Evolutionary conservation across 208 protist species (phyloP).

Genomic region (Acanthamoeba castellanii): DNA sequence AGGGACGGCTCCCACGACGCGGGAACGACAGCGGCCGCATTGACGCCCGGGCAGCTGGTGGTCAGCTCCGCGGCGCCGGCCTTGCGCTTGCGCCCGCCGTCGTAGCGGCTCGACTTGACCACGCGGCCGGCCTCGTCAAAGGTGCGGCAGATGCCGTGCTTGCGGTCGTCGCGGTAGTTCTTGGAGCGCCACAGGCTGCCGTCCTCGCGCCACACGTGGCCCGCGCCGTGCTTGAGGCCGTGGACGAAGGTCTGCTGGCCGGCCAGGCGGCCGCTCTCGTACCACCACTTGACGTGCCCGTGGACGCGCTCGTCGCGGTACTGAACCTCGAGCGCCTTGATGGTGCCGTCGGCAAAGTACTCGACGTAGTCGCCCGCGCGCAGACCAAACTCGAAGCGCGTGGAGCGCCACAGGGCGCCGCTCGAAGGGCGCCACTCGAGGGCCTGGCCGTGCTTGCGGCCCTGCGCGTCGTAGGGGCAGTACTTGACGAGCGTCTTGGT

Average conservation of each 20-base stretch:
- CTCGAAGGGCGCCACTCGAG: neutral
- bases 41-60: conserved; percentile 19
- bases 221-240: conserved; percentile 40
- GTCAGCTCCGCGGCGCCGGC: conserved; percentile 26
- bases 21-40: too few relatives aligned
- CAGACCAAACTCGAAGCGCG: conserved; percentile 51
- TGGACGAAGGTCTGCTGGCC: conserved; percentile 42
- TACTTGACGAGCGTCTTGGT: conserved; percentile 24
- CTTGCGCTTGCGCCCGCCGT: conserved; percentile 25
- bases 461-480: conserved; percentile 47
- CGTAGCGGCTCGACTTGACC: conserved; percentile 40
- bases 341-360: neutral
- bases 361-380: conserved; percentile 41
- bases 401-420: conserved; percentile 43
- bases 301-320: conserved; percentile 37
- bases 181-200: conserved; percentile 56
- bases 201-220: conserved; percentile 40
- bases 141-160: conserved; percentile 54
- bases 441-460: conserved; percentile 59
- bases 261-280: conserved; percentile 46
- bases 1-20: neutral
- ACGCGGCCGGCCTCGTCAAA: conserved; percentile 30
- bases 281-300: conserved; percentile 50
- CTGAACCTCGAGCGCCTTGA: neutral
- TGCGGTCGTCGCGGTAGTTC: conserved; percentile 37